Evolutionary conservation across 768 basidiomycete genomes (phyloP), one percentile per base, ranked within the genome.

Genomic region (Cyathus striatus): DNA sequence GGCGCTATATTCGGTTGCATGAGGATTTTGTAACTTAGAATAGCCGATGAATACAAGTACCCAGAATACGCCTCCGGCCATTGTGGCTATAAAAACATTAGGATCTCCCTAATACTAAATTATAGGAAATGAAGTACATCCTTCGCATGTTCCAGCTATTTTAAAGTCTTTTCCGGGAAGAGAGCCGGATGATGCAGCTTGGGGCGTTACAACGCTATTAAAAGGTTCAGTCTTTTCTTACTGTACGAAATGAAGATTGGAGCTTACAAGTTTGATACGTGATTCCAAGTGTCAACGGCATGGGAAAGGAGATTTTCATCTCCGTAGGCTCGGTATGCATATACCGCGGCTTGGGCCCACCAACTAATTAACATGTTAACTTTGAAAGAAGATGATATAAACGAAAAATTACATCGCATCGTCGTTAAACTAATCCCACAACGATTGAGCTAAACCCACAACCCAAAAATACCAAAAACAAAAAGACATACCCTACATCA

Each of bases 41-140:
- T n/a, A n/a, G n/a, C n/a, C n/a, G 3, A 42, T 10, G 23, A 27
- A 27, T 35, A 23, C 10, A 32, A 12, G 14, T 48, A 74, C 74
- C 75, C 76, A 78, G 50, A 78, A 79, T 14, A 78, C 76, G 6
- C 72, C 74, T 2, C 76, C 76, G 4, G 68, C 72, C 73, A 76
- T 77, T 10, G 70, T 69, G 17, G 54, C 70, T 73, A 45, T 21
- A 24, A n/a, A n/a, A 3, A 10, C 21, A 14, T 22, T 17, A 46
- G 38, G 16, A 26, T 38, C n/a, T n/a, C n/a, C n/a, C n/a, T n/a
- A n/a, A n/a, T n/a, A n/a, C n/a, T n/a, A n/a, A n/a, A n/a, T n/a
- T n/a, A n/a, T n/a, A n/a, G n/a, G n/a, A n/a, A n/a, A n/a, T n/a
- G n/a, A n/a, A n/a, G n/a, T 21, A 73, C 72, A 49, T 40, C 69